phyloP scores from a whole-genome alignment of 1,139 yeast species.

The Scheffersomyces titani region DNA sequence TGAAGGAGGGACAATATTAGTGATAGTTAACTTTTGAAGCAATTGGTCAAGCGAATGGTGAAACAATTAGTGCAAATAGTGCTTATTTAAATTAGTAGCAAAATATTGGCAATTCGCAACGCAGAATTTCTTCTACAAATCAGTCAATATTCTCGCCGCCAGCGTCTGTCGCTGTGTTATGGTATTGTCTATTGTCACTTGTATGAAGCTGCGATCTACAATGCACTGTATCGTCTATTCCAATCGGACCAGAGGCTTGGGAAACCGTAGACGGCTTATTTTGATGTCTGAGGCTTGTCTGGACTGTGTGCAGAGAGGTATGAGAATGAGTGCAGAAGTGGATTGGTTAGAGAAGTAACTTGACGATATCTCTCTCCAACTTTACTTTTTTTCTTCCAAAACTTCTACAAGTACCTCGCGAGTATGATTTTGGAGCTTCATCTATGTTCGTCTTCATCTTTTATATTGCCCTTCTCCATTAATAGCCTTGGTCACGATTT shows the following conservation, averaged over 20 bases:
- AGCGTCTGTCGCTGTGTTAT: too few species aligned
- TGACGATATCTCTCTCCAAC: neutral
- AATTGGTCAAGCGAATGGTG: too few species aligned
- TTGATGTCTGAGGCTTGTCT: constrained; percentile 1
- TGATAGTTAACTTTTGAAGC: too few species aligned
- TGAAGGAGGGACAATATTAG: neutral
- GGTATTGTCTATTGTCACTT: too few species aligned
- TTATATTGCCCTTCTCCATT: neutral
- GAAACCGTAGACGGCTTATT: constrained; percentile 1
- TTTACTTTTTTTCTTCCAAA: too few species aligned
- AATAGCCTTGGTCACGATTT: neutral
- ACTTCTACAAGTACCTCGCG: neutral
- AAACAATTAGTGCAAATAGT: neutral
- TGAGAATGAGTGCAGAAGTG: neutral
- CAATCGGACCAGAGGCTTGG: neutral
- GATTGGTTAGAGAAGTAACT: neutral
- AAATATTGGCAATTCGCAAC: neutral
- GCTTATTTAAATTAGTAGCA: neutral
- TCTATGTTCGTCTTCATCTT: neutral
- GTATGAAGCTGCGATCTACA: neutral
- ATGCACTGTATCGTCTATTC: neutral
- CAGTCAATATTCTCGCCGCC: neutral
- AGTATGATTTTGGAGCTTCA: neutral
- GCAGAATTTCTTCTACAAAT: neutral
- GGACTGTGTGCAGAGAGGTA: neutral